Evolutionary conservation across 2,329 filamentous ascomycete genomes (phyloP).

Genomic region (Hirsutella rhossiliensis): DNA sequence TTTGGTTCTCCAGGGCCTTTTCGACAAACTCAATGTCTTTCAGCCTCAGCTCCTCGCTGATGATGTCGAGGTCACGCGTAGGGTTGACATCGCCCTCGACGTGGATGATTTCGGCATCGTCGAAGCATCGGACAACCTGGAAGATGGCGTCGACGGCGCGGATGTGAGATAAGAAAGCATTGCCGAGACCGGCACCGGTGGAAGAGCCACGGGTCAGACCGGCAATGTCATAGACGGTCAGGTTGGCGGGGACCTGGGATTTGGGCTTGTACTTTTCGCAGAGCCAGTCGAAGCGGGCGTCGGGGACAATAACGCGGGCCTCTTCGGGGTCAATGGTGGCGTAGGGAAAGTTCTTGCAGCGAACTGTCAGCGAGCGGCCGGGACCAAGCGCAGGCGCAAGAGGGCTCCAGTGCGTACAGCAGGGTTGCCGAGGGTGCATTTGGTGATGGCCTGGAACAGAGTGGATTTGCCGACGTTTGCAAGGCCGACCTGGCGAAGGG

Average conservation of each 20-base stretch:
- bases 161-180: constrained; percentile 96
- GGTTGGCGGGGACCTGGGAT: constrained; percentile 88
- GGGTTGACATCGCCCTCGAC: constrained; percentile 98
- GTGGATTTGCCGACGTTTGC: constrained; percentile 99
- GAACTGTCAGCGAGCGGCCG: constrained; percentile 26
- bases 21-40: constrained; percentile 99
- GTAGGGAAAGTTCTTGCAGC: constrained; percentile 81
- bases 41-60: constrained; percentile 88
- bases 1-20: constrained; percentile 82
- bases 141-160: constrained; percentile 97
- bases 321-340: constrained; percentile 99
- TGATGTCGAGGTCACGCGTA: constrained; percentile 86
- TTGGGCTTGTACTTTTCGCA: constrained; percentile 96
- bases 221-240: constrained; percentile 98
- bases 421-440: constrained; percentile 92
- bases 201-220: constrained; percentile 92
- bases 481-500: constrained; percentile 63
- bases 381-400: constrained; percentile 7
- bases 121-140: constrained; percentile 93
- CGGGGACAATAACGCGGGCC: constrained; percentile 91
- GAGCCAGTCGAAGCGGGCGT: constrained; percentile 93
- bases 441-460: constrained; percentile 98
- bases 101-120: constrained; percentile 98
- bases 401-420: constrained; percentile 49
- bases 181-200: constrained; percentile 93